Conservation (phyloP, 306 rosid genomes). For the Pyrus communis region DNA sequence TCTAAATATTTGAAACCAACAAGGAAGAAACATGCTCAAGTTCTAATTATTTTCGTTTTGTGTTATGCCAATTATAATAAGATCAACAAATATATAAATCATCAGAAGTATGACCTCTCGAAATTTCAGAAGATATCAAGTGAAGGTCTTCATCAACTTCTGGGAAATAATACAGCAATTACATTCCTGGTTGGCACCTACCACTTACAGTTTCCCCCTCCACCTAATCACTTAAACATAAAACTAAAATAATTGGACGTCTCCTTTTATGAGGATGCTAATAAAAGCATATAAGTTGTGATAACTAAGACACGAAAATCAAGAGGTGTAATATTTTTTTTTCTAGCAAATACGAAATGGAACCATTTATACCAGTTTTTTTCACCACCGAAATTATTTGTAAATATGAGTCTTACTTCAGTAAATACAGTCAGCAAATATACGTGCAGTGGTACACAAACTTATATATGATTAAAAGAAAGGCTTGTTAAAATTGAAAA, state of each 20-base stretch:
- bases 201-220: constrained; percentile 21
- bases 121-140: background rate
- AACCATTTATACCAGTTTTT: background rate
- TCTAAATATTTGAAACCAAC: background rate
- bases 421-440: no score
- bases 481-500: background rate
- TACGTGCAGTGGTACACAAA: background rate
- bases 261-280: background rate
- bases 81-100: background rate
- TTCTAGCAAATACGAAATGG: background rate
- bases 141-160: background rate
- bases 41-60: background rate
- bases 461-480: background rate
- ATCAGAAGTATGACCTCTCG: background rate
- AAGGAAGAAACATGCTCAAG: background rate
- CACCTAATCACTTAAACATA: background rate
- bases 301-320: background rate
- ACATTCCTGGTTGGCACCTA: constrained; percentile 28
- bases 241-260: background rate
- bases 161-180: background rate
- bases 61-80: background rate
- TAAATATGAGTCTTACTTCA: background rate
- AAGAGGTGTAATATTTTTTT: background rate
- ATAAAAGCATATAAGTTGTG: background rate
- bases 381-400: background rate